phyloP scores from a whole-genome alignment of 1,139 yeast species.

The Yamadazyma taylorii region DNA sequence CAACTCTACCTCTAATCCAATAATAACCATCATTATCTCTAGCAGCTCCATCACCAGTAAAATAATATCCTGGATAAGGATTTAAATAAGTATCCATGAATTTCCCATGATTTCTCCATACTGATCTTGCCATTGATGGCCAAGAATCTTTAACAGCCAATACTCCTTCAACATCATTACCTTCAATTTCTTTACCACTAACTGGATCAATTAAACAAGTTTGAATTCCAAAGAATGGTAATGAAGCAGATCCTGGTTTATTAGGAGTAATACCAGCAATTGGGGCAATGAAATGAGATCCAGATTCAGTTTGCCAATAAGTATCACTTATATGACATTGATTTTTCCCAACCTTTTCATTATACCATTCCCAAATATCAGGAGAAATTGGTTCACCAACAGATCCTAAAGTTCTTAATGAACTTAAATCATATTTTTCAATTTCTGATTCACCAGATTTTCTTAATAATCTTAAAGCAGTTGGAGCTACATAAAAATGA shows the following conservation, averaged over 20 bases:
- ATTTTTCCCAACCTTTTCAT: slow-evolving; percentile 85
- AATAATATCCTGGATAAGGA: slow-evolving; percentile 95
- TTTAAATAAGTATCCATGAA: slow-evolving; percentile 91
- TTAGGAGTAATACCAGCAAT: slow-evolving; percentile 92
- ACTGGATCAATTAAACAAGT: slow-evolving; percentile 92
- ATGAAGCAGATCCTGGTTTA: slow-evolving; percentile 96
- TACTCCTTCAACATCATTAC: slow-evolving; percentile 96
- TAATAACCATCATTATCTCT: slow-evolving; percentile 96
- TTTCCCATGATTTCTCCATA: slow-evolving; percentile 86
- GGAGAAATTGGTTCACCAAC: slow-evolving; percentile 99
- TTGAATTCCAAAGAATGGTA: slow-evolving; percentile 94
- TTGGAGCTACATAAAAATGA: slow-evolving; percentile 97
- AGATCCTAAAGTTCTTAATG: slow-evolving; percentile 92
- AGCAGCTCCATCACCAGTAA: slow-evolving; percentile 99
- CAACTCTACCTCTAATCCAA: slow-evolving; percentile 99
- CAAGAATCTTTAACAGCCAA: slow-evolving; percentile 85
- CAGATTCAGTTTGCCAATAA: slow-evolving; percentile 99
- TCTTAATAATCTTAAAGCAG: slow-evolving; percentile 92
- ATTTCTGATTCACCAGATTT: slow-evolving; percentile 89
- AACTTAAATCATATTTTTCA: slow-evolving; percentile 81
- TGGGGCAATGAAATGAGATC: slow-evolving; percentile 94
- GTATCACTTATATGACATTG: slow-evolving; percentile 90
- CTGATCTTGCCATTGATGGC: slow-evolving; percentile 99
- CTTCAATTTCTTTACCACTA: slow-evolving; percentile 75
- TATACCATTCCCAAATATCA: slow-evolving; percentile 98